These are phyloP conservation scores for Oryza punctata DNA, from an alignment of 176 grass and related monocot species.

Conservation along the genomic window DNA sequence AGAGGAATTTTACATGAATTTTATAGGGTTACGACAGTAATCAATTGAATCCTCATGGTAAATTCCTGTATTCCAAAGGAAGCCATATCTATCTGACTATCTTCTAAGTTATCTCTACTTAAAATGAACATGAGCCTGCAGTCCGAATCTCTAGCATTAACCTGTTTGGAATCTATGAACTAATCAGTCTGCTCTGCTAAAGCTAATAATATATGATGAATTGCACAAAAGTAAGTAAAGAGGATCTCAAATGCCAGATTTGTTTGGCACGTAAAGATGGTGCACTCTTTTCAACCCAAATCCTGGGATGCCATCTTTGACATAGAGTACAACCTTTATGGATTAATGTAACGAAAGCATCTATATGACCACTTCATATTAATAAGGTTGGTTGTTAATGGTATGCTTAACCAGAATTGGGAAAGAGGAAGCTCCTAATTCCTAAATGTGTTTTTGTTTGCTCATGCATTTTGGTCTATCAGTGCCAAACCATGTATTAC, in stretches of 20 bases:
- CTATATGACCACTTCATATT: conserved; percentile 1
- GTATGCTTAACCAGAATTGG: neutral
- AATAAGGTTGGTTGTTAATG: neutral
- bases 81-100: no score
- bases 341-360: conserved; percentile 8
- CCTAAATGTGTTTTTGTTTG: neutral
- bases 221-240: neutral
- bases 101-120: no score
- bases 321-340: conserved; percentile 27
- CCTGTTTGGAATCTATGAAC: neutral
- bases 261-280: conserved; percentile 5
- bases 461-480: no score
- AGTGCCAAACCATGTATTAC: no score
- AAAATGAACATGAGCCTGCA: no score
- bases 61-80: no score
- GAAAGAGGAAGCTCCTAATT: neutral
- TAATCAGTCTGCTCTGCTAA: neutral
- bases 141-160: no score
- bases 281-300: conserved; percentile 23
- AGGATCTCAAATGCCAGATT: conserved; percentile 13
- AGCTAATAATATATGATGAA: neutral
- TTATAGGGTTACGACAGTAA: no score
- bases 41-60: no score
- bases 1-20: no score
- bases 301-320: conserved; percentile 25